phyloP scores from a whole-genome alignment of 2,329 filamentous ascomycete species.

The Pseudonectria buxi region DNA sequence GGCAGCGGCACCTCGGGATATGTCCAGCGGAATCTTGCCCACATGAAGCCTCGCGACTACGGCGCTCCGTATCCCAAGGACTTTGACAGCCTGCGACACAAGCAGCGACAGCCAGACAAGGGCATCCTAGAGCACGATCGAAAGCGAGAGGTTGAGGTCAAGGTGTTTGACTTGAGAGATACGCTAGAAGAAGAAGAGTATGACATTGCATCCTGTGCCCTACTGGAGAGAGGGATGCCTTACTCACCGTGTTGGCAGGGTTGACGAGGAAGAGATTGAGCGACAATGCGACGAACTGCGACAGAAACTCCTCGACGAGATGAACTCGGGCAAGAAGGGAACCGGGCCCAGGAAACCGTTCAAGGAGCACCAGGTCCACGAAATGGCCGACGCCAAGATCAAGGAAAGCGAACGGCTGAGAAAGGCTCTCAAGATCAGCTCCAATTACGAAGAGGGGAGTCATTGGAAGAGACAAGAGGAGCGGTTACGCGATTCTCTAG shows the following conservation, averaged over 20 bases:
- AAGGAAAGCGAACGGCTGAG: conserved; percentile 86
- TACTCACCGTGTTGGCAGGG: conserved; percentile 34
- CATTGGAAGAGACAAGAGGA: conserved; percentile 85
- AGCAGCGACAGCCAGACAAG: conserved; percentile 78
- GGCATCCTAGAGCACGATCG: conserved; percentile 92
- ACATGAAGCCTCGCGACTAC: conserved; percentile 77
- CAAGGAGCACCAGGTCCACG: conserved; percentile 92
- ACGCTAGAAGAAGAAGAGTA: conserved; percentile 85
- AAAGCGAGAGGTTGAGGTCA: conserved; percentile 84
- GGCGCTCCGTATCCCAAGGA: conserved; percentile 70
- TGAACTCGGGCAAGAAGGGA: conserved; percentile 26
- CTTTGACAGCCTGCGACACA: conserved; percentile 62
- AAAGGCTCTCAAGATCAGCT: conserved; percentile 78
- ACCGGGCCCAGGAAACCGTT: conserved; percentile 46
- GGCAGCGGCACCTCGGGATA: conserved; percentile 96
- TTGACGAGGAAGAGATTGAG: conserved; percentile 90
- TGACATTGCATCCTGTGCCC: conserved; percentile 15
- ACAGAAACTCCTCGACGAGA: conserved; percentile 33
- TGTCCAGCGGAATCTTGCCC: conserved; percentile 90
- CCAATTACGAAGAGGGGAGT: conserved; percentile 76
- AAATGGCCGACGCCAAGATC: conserved; percentile 92
- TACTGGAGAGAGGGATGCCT: neutral
- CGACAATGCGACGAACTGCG: conserved; percentile 40
- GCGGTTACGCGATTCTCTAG: conserved; percentile 41
- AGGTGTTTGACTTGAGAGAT: conserved; percentile 85